Percentiles rank a stretch among this genome's conserved stretches.
phyloP scores from a whole-genome alignment of 345 rosid species.

The Physaria fendleri region DNA sequence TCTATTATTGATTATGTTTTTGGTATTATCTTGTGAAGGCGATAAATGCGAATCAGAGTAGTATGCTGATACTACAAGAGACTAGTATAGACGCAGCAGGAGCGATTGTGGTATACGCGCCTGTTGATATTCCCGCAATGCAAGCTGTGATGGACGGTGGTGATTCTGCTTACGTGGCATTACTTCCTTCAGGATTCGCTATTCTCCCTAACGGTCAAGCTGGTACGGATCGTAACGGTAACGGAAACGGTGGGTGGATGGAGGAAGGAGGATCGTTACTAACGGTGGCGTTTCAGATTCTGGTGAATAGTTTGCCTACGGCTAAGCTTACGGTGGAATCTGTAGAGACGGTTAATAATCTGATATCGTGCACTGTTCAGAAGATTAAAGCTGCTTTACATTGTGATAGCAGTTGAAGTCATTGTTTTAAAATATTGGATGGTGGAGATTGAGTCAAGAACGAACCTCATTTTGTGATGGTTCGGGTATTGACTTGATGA shows the following conservation, averaged over 20 bases:
- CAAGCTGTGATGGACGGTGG: conserved; percentile 95
- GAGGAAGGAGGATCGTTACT: conserved; percentile 69
- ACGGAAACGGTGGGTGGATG: conserved; percentile 33
- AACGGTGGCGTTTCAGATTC: conserved; percentile 91
- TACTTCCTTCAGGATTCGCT: conserved; percentile 89
- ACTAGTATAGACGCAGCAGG: conserved; percentile 92
- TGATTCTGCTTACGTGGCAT: conserved; percentile 88
- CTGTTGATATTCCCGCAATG: conserved; percentile 96
- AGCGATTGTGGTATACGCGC: conserved; percentile 96
- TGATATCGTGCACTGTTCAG: conserved; percentile 86
- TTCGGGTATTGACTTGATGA: conserved; percentile 34
- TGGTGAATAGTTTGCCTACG: conserved; percentile 90
- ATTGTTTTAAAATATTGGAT: conserved; percentile 27
- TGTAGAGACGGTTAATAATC: conserved; percentile 90
- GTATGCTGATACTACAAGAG: conserved; percentile 94
- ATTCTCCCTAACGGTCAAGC: conserved; percentile 55
- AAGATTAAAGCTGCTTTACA: conserved; percentile 86
- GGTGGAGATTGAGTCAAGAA: conserved; percentile 32
- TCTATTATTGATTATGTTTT: neutral
- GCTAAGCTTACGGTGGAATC: conserved; percentile 96
- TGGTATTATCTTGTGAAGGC: conserved; percentile 37
- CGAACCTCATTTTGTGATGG: conserved; percentile 35
- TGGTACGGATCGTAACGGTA: neutral
- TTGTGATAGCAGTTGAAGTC: conserved; percentile 41
- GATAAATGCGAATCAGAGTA: conserved; percentile 81